Conservation (phyloP, 106 monocot species). For the Narthecium ossifragum region DNA sequence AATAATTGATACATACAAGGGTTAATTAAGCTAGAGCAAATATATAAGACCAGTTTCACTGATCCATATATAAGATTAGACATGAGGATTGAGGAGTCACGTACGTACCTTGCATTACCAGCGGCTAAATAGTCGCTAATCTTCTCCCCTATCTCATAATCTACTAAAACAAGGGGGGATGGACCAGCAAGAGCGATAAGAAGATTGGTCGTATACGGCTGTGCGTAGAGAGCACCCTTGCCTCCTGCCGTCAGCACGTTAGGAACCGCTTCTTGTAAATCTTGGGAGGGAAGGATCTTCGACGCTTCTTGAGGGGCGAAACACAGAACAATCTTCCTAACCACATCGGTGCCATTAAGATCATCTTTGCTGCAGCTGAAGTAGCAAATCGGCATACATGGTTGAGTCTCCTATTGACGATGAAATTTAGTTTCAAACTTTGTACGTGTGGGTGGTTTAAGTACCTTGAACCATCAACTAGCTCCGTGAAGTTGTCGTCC, state of each 20-base stretch:
- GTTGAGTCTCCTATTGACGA: background rate
- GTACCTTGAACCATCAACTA: conserved; percentile 5
- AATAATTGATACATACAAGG: background rate
- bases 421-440: background rate
- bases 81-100: no score
- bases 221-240: background rate
- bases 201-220: background rate
- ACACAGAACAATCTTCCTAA: conserved; percentile 21
- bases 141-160: background rate
- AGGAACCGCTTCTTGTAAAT: background rate
- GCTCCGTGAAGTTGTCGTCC: background rate
- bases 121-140: background rate
- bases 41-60: background rate
- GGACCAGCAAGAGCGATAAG: background rate
- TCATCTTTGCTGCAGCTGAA: conserved; percentile 5
- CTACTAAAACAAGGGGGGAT: background rate
- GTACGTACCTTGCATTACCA: background rate
- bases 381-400: background rate
- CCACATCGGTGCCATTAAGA: background rate
- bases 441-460: background rate
- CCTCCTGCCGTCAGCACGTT: background rate
- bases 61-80: no score
- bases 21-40: background rate
- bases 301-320: background rate
- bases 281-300: background rate